Conservation (phyloP, 2,329 filamentous ascomycete genomes). For the Decorospora gaudefroyi region DNA sequence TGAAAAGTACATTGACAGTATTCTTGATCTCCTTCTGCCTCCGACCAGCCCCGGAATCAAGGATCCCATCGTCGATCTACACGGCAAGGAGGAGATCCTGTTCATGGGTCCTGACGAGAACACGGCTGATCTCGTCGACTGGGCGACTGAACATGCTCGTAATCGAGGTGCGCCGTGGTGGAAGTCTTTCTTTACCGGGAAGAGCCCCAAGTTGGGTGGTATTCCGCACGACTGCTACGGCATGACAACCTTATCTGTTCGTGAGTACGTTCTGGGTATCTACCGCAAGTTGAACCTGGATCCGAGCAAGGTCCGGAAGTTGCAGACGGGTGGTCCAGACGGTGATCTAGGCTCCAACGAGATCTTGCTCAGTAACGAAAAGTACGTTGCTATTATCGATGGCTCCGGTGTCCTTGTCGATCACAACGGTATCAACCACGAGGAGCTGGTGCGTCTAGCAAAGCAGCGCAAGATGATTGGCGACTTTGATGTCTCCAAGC, state of each 20-base stretch:
- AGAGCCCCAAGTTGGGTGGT: slow-evolving; percentile 92
- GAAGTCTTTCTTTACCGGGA: slow-evolving; percentile 99
- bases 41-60: slow-evolving; percentile 95
- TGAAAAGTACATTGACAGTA: slow-evolving; percentile 99
- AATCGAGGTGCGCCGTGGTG: slow-evolving; percentile 91
- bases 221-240: slow-evolving; percentile 96
- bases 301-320: slow-evolving; percentile 80
- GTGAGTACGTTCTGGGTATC: slow-evolving; percentile 94
- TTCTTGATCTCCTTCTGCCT: slow-evolving; percentile 89
- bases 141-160: slow-evolving; percentile 96
- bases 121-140: slow-evolving; percentile 94
- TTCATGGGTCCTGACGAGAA: slow-evolving; percentile 99
- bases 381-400: slow-evolving; percentile 94
- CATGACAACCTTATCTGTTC: slow-evolving; percentile 96
- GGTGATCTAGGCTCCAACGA: slow-evolving; percentile 97
- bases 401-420: slow-evolving; percentile 94
- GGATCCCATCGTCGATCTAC: slow-evolving; percentile 94
- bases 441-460: slow-evolving; percentile 82
- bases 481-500: slow-evolving; percentile 80
- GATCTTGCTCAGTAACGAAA: slow-evolving; percentile 93
- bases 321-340: slow-evolving; percentile 97
- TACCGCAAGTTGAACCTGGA: slow-evolving; percentile 95
- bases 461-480: slow-evolving; percentile 87
- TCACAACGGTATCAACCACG: slow-evolving; percentile 81
- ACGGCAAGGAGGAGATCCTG: slow-evolving; percentile 93